Evolutionary conservation across 2,329 filamentous ascomycete species (phyloP).

Genomic region (Chrysoporthe austroafricana): DNA sequence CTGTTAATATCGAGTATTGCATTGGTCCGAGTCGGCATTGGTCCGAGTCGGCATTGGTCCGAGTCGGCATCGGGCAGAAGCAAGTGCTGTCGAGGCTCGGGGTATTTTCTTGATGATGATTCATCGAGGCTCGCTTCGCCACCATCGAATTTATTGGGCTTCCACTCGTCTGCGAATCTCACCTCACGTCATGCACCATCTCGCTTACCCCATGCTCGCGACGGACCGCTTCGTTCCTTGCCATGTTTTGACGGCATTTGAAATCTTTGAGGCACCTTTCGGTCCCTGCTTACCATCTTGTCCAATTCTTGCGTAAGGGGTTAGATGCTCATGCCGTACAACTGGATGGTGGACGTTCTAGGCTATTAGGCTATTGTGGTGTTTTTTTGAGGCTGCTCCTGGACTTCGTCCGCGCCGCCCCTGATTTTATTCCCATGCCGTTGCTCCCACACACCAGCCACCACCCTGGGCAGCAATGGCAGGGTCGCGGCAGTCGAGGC

Average conservation of each 20-base stretch:
- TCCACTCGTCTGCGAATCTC: conserved; percentile 24
- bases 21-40: conserved; percentile 13
- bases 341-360: conserved; percentile 12
- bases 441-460: conserved; percentile 10
- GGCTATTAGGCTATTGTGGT: conserved; percentile 4
- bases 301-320: conserved; percentile 1
- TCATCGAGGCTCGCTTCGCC: not conserved
- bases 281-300: not conserved
- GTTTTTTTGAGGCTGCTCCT: conserved; percentile 1
- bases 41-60: not conserved
- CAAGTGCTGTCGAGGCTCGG: not conserved
- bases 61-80: conserved; percentile 14
- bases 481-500: conserved; percentile 6
- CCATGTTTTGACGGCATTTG: conserved; percentile 3
- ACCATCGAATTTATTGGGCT: not conserved
- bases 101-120: not conserved
- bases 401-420: conserved; percentile 6
- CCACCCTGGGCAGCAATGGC: conserved; percentile 4
- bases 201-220: not conserved
- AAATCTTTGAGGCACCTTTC: conserved; percentile 1
- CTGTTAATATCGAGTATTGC: not conserved
- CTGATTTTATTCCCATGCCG: not conserved
- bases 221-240: conserved; percentile 7
- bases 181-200: not conserved
- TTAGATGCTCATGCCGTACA: conserved; percentile 19